Conservation (phyloP, 2,329 filamentous ascomycete genomes). For the Colletotrichum navitas region DNA sequence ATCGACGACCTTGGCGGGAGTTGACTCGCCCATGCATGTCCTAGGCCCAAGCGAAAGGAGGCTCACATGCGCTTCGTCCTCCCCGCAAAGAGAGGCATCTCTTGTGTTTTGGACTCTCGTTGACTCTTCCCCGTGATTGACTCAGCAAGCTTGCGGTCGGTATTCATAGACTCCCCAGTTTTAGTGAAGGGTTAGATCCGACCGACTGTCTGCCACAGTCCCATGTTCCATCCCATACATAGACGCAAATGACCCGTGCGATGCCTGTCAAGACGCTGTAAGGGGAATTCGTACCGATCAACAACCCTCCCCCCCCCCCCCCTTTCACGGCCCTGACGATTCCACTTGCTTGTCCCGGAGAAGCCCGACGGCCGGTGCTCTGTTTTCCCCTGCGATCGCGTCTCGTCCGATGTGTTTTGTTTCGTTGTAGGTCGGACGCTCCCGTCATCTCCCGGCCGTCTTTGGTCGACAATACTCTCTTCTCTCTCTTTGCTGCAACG, state of each 20-base stretch:
- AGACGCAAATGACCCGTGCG: slow-evolving; percentile 20
- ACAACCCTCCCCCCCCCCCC: not conserved
- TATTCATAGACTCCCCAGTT: slow-evolving; percentile 1
- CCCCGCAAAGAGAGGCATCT: too few species aligned
- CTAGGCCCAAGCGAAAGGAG: not conserved
- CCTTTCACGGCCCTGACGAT: slow-evolving; percentile 23
- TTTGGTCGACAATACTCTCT: not conserved
- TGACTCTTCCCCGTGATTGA: slow-evolving; percentile 13
- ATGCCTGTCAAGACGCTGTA: slow-evolving; percentile 17
- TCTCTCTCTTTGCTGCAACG: not conserved
- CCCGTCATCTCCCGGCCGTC: not conserved
- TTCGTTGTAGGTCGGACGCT: not conserved
- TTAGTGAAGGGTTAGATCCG: slow-evolving; percentile 12
- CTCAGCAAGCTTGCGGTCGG: slow-evolving; percentile 19
- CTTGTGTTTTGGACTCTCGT: not conserved
- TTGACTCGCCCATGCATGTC: slow-evolving; percentile 23
- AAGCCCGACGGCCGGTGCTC: not conserved
- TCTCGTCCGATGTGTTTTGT: not conserved
- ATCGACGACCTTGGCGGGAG: slow-evolving; percentile 5
- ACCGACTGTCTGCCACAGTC: slow-evolving; percentile 2
- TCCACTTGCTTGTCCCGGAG: not conserved
- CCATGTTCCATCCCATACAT: slow-evolving; percentile 22
- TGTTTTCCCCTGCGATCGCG: not conserved
- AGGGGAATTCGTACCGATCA: slow-evolving; percentile 22
- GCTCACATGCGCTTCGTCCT: not conserved